Evolutionary conservation across 1,284 basidiomycete genomes (phyloP).

Genomic region (Erythrobasidium hasegawianum): DNA sequence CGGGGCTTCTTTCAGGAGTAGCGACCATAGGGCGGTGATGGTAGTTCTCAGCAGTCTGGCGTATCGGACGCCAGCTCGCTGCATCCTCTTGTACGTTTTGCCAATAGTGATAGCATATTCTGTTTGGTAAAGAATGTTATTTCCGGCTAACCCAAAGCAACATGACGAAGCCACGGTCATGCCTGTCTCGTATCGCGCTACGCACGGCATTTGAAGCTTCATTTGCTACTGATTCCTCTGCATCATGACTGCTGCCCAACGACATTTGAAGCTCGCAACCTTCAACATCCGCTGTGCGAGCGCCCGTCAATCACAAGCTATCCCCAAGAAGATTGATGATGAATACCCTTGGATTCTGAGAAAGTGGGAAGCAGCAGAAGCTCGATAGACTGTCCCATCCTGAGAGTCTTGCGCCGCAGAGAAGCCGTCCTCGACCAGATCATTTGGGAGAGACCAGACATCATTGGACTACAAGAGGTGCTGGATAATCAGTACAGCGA

Average conservation of each 20-base stretch:
- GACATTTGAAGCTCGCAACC: constrained; percentile 23
- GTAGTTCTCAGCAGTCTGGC: not conserved
- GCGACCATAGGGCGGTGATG: constrained; percentile 10
- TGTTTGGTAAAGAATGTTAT: too few species aligned
- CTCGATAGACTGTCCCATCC: too few species aligned
- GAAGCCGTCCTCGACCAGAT: constrained; percentile 40
- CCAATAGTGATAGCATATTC: too few species aligned
- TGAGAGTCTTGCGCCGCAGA: constrained; percentile 8
- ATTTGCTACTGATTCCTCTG: too few species aligned
- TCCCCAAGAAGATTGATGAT: not conserved
- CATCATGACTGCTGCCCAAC: too few species aligned
- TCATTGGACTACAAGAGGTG: constrained; percentile 43
- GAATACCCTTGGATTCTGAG: constrained; percentile 21
- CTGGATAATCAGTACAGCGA: constrained; percentile 40
- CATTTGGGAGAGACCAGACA: constrained; percentile 40
- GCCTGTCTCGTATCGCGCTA: too few species aligned
- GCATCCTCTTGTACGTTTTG: too few species aligned
- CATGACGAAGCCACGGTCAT: too few species aligned
- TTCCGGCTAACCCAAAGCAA: too few species aligned
- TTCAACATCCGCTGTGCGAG: constrained; percentile 24
- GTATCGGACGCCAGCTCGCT: too few species aligned
- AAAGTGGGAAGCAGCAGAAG: not conserved
- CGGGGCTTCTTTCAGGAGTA: not conserved
- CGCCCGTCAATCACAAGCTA: not conserved
- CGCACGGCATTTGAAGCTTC: too few species aligned